Base-by-base conservation (phyloP, 73 alveolate genomes). In the Halteria grandinella region DNA sequence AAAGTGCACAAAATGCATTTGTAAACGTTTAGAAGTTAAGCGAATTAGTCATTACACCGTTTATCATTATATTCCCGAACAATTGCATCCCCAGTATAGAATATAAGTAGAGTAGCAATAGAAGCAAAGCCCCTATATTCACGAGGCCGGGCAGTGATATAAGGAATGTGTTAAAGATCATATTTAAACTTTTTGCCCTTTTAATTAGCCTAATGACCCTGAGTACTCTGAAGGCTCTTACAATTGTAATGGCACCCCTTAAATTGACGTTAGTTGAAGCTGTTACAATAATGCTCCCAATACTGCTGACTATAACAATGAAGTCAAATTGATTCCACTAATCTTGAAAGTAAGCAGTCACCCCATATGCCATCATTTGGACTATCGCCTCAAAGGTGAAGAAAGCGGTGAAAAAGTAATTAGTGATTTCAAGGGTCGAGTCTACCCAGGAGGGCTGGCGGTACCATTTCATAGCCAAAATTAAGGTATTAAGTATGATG, bases 241-340 rank as follows among this genome's bases (percentile, higher is more conserved):
- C 71, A 1, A 86, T 59, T 2, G 94, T 79, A 7, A 88, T 79
- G 3, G 83, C 57, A 15, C 84, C 47, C 14, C 69, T 53, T 7
- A 54, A 62, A 32, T 69, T 59, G 59, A 47, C 7, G 12, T 76
- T 50, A 0, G 86, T 60, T 29, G 93, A 85, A 58, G 88, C 87
- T 40, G 74, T 79, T 55, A 79, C 52, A 0, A 88, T 58, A 21
- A 94, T 43, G 11, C 89, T 91, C 14, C 83, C 72, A 44, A 85
- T 74, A 31, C 96, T 79, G 18, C 91, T 93, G 20, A 94, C 55
- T 12, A 94, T 97, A 32, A 94, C 90, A 59, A 90, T 44, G 77
- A 95, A 95, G 76, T 95, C 99, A 83, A 93, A 95, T 76, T 84
- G 57, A 66, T 95, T 93, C 98, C 98, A 95, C 4, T 87, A 83